These are phyloP conservation scores for Berberis vulgaris DNA, from an alignment of 164 flowering plant genomes.

Conservation along the genomic window DNA sequence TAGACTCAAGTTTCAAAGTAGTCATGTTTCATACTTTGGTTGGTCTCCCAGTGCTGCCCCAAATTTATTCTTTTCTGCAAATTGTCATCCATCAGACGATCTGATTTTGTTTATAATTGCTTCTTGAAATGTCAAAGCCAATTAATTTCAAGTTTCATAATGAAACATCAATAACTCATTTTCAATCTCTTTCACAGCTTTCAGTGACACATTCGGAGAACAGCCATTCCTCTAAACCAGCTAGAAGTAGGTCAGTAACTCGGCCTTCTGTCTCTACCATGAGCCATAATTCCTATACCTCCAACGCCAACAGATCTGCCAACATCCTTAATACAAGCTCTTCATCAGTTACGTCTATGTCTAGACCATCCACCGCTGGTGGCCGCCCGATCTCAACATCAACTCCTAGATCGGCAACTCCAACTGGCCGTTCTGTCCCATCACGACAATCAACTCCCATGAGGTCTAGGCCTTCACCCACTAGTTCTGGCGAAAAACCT, in stretches of 20 bases:
- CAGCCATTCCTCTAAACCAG: slow-evolving; percentile 42
- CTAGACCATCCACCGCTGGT: slow-evolving; percentile 74
- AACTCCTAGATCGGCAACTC: slow-evolving; percentile 58
- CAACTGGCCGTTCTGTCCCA: slow-evolving; percentile 44
- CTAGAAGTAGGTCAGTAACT: slow-evolving; percentile 84
- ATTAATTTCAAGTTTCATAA: too few species aligned
- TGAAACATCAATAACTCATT: background rate
- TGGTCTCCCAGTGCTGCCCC: too few species aligned
- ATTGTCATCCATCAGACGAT: too few species aligned
- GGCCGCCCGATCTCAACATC: slow-evolving; percentile 44
- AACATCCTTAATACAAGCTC: slow-evolving; percentile 84
- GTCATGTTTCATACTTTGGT: too few species aligned
- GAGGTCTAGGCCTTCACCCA: slow-evolving; percentile 42
- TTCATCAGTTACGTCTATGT: slow-evolving; percentile 74
- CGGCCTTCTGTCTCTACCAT: slow-evolving; percentile 58
- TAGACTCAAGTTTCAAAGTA: too few species aligned
- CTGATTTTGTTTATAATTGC: too few species aligned
- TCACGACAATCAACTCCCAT: slow-evolving; percentile 75
- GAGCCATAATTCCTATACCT: slow-evolving; percentile 38
- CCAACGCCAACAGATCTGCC: slow-evolving; percentile 41
- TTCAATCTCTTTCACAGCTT: slow-evolving; percentile 41
- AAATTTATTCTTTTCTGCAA: too few species aligned
- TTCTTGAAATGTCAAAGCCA: too few species aligned
- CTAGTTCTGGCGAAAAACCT: slow-evolving; percentile 38
- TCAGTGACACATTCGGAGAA: slow-evolving; percentile 68